Base-by-base conservation (phyloP, 2,329 filamentous ascomycete genomes). In the Trichoderma atrobrunneum region DNA sequence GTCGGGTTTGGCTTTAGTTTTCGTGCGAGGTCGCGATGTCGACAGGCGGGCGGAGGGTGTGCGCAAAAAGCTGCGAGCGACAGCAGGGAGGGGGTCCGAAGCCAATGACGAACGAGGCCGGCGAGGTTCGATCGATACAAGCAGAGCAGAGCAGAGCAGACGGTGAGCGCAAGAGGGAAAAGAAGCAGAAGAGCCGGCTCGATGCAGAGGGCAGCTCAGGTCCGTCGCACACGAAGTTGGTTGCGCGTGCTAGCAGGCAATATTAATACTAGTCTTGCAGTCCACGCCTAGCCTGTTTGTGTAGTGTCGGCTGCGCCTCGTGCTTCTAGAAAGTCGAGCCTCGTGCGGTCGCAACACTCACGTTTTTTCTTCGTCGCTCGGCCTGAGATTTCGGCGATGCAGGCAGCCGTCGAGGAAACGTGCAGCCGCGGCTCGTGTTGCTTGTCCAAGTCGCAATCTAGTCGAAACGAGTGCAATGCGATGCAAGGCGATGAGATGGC, bases 251-350 rank as follows among this genome's bases (percentile, higher is more conserved):
- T 70, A 69, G 65, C 54, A 43, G 30, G 24, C 54, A 64, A 64
- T 30, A 65, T 65, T 21, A 54, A 64, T 64, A 54, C 34, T 68
- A 68, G 51, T 54, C 63, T 26, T 34, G 43, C 63, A 43, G 34
- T 28, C 63, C 28, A 24, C 30, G 16, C 24, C 51, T 67, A 62
- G 39, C 36, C 67, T 70, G 39, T 56, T 59, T 51, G 54, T 69
- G 64, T 63, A 60, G 70, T 72, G 54, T 72, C 66, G 57, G 57
- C 59, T 70, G 66, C 65, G 65, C 60, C 71, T 64, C 71, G 71
- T 70, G 71, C 71, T 72, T 72, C 71, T 72, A 72, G 71, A 72
- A 61, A 65, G 18, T 51, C 54, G 43, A 65, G 59, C 65, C 70
- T 65, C 28, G 57, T 18, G 54, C 39, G 10, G 60, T 54, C 43